Evolutionary conservation across 805 yeast species (phyloP).

Genomic region (Wickerhamomyces chambardii): DNA sequence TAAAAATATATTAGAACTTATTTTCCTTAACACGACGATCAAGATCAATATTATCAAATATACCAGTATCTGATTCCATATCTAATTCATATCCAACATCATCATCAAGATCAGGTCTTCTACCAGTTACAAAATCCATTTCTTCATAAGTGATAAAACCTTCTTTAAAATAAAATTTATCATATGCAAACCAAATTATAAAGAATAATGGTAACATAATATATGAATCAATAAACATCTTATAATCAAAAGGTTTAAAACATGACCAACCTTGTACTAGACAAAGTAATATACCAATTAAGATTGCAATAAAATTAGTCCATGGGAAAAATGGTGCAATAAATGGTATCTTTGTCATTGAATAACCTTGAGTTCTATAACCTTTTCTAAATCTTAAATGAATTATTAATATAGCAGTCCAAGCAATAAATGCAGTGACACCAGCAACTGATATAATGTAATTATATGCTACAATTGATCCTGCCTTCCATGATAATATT

Average conservation of each 20-base stretch:
- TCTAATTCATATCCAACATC: too few species aligned
- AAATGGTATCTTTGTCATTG: constrained; percentile 61
- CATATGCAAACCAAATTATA: constrained; percentile 29
- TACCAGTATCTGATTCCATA: too few species aligned
- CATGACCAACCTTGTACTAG: constrained; percentile 43
- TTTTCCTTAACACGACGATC: neutral
- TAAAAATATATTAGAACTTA: neutral
- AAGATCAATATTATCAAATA: too few species aligned
- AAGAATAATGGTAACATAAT: constrained; percentile 54
- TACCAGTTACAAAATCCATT: constrained; percentile 42
- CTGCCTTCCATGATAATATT: constrained; percentile 43
- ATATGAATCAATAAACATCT: constrained; percentile 51
- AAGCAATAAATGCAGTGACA: constrained; percentile 66
- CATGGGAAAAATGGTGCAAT: constrained; percentile 47
- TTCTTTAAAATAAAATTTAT: constrained; percentile 28
- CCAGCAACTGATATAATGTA: constrained; percentile 71
- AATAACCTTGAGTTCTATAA: constrained; percentile 51
- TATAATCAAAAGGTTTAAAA: constrained; percentile 38
- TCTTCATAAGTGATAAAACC: constrained; percentile 27
- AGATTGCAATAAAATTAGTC: constrained; percentile 30
- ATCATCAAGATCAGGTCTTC: constrained; percentile 29
- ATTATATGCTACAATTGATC: constrained; percentile 51
- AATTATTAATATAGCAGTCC: constrained; percentile 56
- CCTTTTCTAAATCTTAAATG: constrained; percentile 66
- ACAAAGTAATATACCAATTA: constrained; percentile 28